Percentiles rank a stretch among this genome's conserved stretches.
These are phyloP conservation scores for Vanderwaltozyma polyspora DNA, from an alignment of 805 yeast species.

Conservation along the genomic window DNA sequence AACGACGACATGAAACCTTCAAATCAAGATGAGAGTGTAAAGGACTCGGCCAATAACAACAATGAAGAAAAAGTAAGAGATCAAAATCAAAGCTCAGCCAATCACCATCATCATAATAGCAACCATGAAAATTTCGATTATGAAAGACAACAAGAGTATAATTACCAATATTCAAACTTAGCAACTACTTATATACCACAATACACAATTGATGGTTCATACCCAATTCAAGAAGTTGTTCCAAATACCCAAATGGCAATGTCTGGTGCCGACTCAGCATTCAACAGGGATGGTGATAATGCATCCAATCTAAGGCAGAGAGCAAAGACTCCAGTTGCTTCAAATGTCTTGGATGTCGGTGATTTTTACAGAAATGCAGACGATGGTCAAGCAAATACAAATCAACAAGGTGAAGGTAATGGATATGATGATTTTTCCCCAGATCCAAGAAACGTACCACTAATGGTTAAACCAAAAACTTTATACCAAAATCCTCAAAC, in stretches of 20 bases:
- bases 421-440: constrained; percentile 1
- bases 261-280: constrained; percentile 3
- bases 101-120: not conserved
- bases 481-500: constrained; percentile 29
- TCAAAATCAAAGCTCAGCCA: not conserved
- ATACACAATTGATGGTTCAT: constrained; percentile 10
- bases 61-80: not conserved
- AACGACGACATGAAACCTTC: not conserved
- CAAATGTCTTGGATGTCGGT: constrained; percentile 15
- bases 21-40: too few species aligned
- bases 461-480: constrained; percentile 29
- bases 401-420: not conserved
- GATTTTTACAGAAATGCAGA: constrained; percentile 8
- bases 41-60: too few species aligned
- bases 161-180: constrained; percentile 1
- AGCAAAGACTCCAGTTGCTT: constrained; percentile 13
- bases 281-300: constrained; percentile 4
- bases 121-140: constrained; percentile 8
- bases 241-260: constrained; percentile 22
- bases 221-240: constrained; percentile 24
- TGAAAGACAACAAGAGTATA: constrained; percentile 13
- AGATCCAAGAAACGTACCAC: constrained; percentile 11
- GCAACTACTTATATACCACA: constrained; percentile 21
- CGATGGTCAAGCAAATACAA: not conserved
- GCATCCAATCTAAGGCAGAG: constrained; percentile 9